Evolutionary conservation across 2,329 filamentous ascomycete species (phyloP), one percentile per base, ranked within the genome.

Genomic region (Dactylellina haptotyla): DNA sequence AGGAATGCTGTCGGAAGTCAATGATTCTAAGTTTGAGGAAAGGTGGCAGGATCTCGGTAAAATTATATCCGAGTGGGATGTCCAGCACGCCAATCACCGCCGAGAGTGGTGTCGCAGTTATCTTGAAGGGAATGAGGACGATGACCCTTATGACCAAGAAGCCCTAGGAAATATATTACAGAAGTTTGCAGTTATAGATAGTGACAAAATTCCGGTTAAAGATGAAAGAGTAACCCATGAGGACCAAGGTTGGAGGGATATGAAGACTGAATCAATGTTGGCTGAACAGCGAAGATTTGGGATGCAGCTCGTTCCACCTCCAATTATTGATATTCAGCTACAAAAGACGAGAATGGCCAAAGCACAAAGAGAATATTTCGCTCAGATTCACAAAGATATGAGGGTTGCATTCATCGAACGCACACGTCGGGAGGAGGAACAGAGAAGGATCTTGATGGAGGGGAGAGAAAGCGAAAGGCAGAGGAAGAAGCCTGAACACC

Each of bases 11-110:
- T 25, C 8, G 16, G 34, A 45, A 32, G 2, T 4, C 5, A 16
- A 34, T 28, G 23, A 26, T 10, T 8, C 9, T 5, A 41, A 32
- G 9, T 30, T 59, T 2, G 25, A 16, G 16, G 9, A 26, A 2
- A 18, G n/a, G n/a, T 45, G 39, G 14, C 16, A 59, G 18, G 12
- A 16, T 12, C 46, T 67, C 1, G 54, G 54, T 2, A 20, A 54
- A 6, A n/a, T 59, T 6, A 61, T 64, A 6, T 26, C 61, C 3
- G 9, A 28, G 0, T 34, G 56, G 3, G 66, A 71, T 16, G 2
- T 58, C 4, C 14, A 23, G 9, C 10, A 51, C 8, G 30, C 34
- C 16, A 5, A 46, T 1, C 6, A 46, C 0, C 25, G 64, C 4
- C 26, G 23, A 4, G 39, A 48, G 3, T 62, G 46, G 39, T 30